Evolutionary conservation across 148 eudicot species (phyloP), one percentile per base, ranked within the genome.

Genomic region (Simmondsia chinensis): DNA sequence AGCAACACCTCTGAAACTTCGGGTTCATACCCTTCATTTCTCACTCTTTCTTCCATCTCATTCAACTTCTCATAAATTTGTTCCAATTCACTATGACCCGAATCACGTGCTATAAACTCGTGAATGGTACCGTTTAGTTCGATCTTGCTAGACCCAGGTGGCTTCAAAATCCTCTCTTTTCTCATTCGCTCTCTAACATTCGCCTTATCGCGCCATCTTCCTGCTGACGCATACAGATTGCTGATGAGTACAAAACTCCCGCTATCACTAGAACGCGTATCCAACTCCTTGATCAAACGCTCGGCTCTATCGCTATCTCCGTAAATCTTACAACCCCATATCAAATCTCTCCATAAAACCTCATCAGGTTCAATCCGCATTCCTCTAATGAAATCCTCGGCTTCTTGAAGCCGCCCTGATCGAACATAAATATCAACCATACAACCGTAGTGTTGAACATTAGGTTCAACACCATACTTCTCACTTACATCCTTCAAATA

Each of bases 391-490:
- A 74, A 69, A 20, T 61, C 60, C 41, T 74, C 72, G 1, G 80
- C 80, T 45, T 65, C 72, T 24, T 57, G 33, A 22, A 74, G 43
- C 18, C 29, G 30, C 13, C 80, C 80, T 13, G 80, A 49, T 27
- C 69, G 63, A 14, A 69, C 75, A 54, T 61, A 61, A 24, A 74
- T 50, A 42, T 69, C 80, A 2, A 74, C 75, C 22, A 74, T 46
- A 37, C 80, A 74, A 14, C 80, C 75, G 51, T 70, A 52, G 40
- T 74, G 75, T 18, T 70, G 72, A 40, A 74, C 52, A 17, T 68
- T 65, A 11, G 75, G 75, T 36, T 27, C 54, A 11, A 74, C 22
- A 29, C 68, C 61, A 35, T 65, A 58, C 30, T 37, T 59, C 45
- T 27, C 35, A 26, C 29, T 48, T 65, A 73, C 69, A 9, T 27